Evolutionary conservation across 768 basidiomycete genomes (phyloP), one percentile per base, ranked within the genome.

Genomic region (Chlorophyllum brunneum): DNA sequence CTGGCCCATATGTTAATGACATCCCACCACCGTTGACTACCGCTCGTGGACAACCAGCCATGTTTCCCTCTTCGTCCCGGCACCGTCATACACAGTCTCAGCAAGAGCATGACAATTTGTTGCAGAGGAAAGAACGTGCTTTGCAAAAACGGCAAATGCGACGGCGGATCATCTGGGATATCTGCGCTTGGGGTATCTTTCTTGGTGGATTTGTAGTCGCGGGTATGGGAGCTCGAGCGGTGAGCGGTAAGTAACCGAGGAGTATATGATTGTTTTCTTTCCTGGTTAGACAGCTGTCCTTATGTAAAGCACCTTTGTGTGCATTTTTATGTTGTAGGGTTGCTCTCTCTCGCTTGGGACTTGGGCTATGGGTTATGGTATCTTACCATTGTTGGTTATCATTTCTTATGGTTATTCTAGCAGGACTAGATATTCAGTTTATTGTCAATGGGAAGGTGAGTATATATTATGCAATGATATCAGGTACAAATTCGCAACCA

Each of bases 111-210:
- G 87, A 90, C 61, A 84, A 88, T 51, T 80, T 98, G 18, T 70
- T 98, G 27, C 82, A 88, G 59, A 77, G 88, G 55, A 98, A 98
- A 70, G 94, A 98, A 67, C 74, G 82, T 40, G 83, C 83, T 36
- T 70, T 98, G 54, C 94, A 97, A 68, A 80, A 80, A 49, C 75
- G 78, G 40, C 80, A 92, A 59, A 75, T 85, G 38, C 80, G 81
- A 33, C 81, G 81, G 58, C 76, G 94, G 26, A 69, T 95, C 33
- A 65, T 85, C 13, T 94, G 92, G 88, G 91, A 95, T 65, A 61
- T 89, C n/a, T 82, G 85, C 13, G 83, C 88, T 20, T 93, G 90
- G 83, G 20, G n/a, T 9, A 38, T 53, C 9, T 53, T 46, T 36
- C 20, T 53, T 46, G 51, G 51, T 4, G 51, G 43, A 39, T 39